Evolutionary conservation across 345 rosid species (phyloP).

Genomic region (Hirschfeldia incana): DNA sequence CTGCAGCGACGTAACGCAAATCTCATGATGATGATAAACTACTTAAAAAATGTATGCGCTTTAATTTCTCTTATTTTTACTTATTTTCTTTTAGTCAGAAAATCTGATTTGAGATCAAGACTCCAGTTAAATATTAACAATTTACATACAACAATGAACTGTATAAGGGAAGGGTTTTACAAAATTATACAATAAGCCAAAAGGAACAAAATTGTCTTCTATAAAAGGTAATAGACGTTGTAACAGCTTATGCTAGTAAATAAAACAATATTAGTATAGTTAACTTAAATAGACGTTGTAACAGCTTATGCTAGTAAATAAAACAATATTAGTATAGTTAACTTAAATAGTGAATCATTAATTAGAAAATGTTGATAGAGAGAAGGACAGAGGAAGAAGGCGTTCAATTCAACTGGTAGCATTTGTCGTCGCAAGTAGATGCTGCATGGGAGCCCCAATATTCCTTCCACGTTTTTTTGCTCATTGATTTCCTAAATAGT

Average conservation of each 20-base stretch:
- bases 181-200: not conserved
- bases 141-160: not conserved
- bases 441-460: conserved; percentile 47
- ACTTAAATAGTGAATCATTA: conserved; percentile 24
- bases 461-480: conserved; percentile 52
- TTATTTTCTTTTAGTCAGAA: not conserved
- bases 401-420: conserved; percentile 49
- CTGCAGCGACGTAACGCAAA: not conserved
- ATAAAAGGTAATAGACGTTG: not conserved
- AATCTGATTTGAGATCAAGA: not conserved
- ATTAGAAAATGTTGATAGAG: conserved; percentile 28
- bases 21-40: not conserved
- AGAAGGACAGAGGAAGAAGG: conserved; percentile 17
- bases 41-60: not conserved
- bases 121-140: not conserved
- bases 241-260: not conserved
- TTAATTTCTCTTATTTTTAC: not conserved
- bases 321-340: not conserved
- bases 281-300: not conserved
- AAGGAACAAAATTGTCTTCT: not conserved
- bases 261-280: not conserved
- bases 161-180: too few relatives aligned
- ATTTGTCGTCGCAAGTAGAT: conserved; percentile 52
- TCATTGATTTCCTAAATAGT: not conserved
- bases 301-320: not conserved